Conservation (phyloP, 2,329 filamentous ascomycete species). For the Colletotrichum musicola region DNA sequence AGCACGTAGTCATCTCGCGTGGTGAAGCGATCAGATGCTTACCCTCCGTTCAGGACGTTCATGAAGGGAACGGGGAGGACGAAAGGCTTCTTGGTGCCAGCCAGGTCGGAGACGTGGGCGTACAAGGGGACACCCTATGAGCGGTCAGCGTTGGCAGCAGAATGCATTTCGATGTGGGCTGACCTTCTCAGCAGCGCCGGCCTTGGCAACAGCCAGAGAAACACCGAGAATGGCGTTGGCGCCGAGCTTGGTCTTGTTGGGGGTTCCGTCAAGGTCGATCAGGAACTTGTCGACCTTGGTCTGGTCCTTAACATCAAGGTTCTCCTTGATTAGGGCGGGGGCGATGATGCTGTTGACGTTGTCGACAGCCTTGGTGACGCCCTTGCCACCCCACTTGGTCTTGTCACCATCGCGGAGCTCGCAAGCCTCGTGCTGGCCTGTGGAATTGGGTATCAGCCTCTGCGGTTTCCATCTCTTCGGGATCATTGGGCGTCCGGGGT, state of each 20-base stretch:
- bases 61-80: slow-evolving; percentile 92
- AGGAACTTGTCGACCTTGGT: slow-evolving; percentile 86
- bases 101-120: slow-evolving; percentile 87
- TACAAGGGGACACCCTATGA: slow-evolving; percentile 82
- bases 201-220: slow-evolving; percentile 87
- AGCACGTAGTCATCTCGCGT: neutral
- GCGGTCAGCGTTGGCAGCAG: slow-evolving; percentile 14
- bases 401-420: slow-evolving; percentile 94
- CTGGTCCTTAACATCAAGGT: slow-evolving; percentile 88
- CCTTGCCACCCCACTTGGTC: slow-evolving; percentile 87
- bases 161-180: slow-evolving; percentile 26
- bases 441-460: slow-evolving; percentile 41
- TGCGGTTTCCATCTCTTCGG: slow-evolving; percentile 43
- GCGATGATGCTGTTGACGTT: slow-evolving; percentile 88
- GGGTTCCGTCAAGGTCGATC: slow-evolving; percentile 84
- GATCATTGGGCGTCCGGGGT: slow-evolving; percentile 17
- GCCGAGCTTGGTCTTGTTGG: slow-evolving; percentile 89
- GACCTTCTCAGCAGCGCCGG: slow-evolving; percentile 88
- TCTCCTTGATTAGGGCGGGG: slow-evolving; percentile 85
- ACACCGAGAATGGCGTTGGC: slow-evolving; percentile 92
- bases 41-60: slow-evolving; percentile 89
- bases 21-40: slow-evolving; percentile 42
- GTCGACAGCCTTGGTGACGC: slow-evolving; percentile 85
- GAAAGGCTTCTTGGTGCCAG: slow-evolving; percentile 91
- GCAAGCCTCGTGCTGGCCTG: slow-evolving; percentile 90